These are phyloP conservation scores for Camellia lanceoleosa DNA, from an alignment of 148 eudicot species.

Conservation along the genomic window DNA sequence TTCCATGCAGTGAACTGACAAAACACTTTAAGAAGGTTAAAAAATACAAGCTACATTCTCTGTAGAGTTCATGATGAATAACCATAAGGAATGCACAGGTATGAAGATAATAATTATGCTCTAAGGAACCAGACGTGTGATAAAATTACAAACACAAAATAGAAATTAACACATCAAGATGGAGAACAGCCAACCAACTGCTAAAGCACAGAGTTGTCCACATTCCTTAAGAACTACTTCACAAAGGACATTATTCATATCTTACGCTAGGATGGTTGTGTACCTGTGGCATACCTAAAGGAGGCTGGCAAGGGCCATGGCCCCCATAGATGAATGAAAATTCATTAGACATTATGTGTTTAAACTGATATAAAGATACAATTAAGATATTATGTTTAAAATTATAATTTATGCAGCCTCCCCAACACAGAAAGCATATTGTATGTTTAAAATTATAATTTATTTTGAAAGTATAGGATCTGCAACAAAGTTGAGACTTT, in stretches of 20 bases:
- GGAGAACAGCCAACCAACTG: neutral
- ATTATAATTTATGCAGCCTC: too few relatives aligned
- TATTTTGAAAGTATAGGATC: neutral
- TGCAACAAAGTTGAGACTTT: neutral
- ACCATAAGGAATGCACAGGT: neutral
- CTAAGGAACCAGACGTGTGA: neutral
- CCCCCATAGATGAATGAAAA: neutral
- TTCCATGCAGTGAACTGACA: neutral
- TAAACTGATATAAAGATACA: neutral
- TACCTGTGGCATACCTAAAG: neutral
- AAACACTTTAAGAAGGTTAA: neutral
- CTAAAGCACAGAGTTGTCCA: neutral
- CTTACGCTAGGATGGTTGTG: neutral
- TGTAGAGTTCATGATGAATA: neutral
- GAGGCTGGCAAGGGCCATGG: neutral
- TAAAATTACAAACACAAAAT: neutral
- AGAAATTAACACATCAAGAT: slow-evolving; percentile 8
- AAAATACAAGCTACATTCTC: neutral
- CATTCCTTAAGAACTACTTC: neutral
- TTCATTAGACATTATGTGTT: neutral
- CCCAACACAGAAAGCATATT: too few relatives aligned
- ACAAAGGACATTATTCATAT: neutral
- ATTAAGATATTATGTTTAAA: neutral
- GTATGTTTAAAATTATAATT: too few relatives aligned
- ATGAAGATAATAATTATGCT: neutral